phyloP scores from a whole-genome alignment of 768 basidiomycete genomes.

The Cystobasidiopsis lactophilus region DNA sequence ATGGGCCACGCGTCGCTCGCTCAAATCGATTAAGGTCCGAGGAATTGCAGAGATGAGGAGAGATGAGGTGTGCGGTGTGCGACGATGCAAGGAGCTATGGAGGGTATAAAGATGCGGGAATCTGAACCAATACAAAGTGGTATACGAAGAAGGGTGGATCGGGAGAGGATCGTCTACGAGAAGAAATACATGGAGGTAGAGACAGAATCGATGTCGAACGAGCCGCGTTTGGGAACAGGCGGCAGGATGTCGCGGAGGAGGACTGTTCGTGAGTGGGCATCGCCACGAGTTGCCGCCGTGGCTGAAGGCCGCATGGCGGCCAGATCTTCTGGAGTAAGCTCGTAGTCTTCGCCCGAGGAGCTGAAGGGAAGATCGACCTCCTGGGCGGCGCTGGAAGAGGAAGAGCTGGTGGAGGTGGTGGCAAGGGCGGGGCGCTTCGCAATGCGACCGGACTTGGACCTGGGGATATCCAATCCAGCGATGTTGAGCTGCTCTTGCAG shows the following conservation, averaged over 20 bases:
- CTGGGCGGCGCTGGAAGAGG: background rate
- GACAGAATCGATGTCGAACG: slow-evolving; percentile 62
- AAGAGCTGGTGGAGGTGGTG: background rate
- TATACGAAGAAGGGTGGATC: too few relatives aligned
- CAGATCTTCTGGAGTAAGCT: slow-evolving; percentile 5
- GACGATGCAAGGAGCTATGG: too few relatives aligned
- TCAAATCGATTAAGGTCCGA: too few relatives aligned
- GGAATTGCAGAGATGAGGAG: too few relatives aligned
- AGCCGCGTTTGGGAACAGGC: slow-evolving; percentile 59
- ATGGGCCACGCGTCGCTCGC: too few relatives aligned
- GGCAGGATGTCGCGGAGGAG: slow-evolving; percentile 53
- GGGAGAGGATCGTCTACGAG: slow-evolving; percentile 31
- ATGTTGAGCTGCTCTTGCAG: slow-evolving; percentile 16
- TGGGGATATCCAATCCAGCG: background rate
- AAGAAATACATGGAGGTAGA: slow-evolving; percentile 78
- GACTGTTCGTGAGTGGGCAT: slow-evolving; percentile 32
- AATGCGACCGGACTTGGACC: too few relatives aligned
- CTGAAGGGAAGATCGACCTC: slow-evolving; percentile 11
- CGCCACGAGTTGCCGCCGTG: background rate
- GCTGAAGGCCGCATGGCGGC: slow-evolving; percentile 7
- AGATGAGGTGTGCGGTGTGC: too few relatives aligned
- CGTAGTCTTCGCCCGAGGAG: slow-evolving; percentile 17
- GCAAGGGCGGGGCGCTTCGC: slow-evolving; percentile 24
- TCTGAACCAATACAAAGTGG: too few relatives aligned
- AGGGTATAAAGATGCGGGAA: too few relatives aligned